Evolutionary conservation across 1,284 basidiomycete species (phyloP), one percentile per base, ranked within the genome.

Genomic region (Exobasidium rhododendri): DNA sequence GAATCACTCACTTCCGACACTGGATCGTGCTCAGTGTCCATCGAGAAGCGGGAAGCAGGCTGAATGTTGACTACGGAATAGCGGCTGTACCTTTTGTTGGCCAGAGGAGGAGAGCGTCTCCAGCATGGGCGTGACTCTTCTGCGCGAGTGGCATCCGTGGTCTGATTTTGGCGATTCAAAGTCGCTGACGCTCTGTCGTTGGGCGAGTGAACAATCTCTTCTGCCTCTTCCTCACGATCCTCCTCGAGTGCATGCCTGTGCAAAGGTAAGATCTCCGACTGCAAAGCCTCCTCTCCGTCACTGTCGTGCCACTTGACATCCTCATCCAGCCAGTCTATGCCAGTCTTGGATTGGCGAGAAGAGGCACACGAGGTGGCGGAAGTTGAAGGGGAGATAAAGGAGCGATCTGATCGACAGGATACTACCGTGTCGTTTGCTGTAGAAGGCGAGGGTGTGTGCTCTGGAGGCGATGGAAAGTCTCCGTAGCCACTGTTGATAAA

Each of bases 251-350:
- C 17, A 7, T 40, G 35, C 35, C 7, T n/a, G n/a, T n/a, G n/a
- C n/a, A n/a, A n/a, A n/a, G n/a, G n/a, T n/a, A n/a, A n/a, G n/a
- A n/a, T n/a, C n/a, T n/a, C n/a, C n/a, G n/a, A n/a, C n/a, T n/a
- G n/a, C n/a, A n/a, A n/a, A n/a, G n/a, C n/a, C n/a, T n/a, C n/a
- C n/a, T 50, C 47, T 6, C 28, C 47, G 28, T 50, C 47, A 26
- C 47, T 50, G 24, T 26, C 28, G 4, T 14, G 20, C 47, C 47
- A 50, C 2, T 13, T 26, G 13, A 50, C 22, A 24, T 50, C 47
- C 22, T 50, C 47, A 24, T 50, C 47, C n/a, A 50, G 47, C 47
- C 47, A 50, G 28, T 50, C 47, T 5, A 50, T 50, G 22, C 47
- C 47, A 26, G 47, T 20, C 13, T 50, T 50, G 22, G 47, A 26